A percentile compares a stretch with the other conserved stretches of the same genome.
Conservation (phyloP, 2,329 filamentous ascomycete species). For the Cercospora janseana region DNA sequence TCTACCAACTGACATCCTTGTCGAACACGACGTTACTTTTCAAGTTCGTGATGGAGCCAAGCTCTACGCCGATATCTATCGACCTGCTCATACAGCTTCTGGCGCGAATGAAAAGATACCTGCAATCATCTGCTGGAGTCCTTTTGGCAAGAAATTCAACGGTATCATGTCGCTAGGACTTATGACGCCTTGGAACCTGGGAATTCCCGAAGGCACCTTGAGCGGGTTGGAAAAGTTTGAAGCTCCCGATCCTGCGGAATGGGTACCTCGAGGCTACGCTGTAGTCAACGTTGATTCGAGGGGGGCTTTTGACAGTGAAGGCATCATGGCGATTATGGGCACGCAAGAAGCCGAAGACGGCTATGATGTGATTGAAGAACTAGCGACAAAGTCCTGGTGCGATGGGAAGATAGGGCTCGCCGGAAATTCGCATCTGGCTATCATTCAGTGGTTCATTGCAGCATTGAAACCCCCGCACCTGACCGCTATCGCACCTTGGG, state of each 20-base stretch:
- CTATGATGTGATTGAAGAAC: background rate
- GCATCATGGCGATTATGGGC: slow-evolving; percentile 25
- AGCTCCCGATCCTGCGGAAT: slow-evolving; percentile 39
- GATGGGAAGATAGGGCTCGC: slow-evolving; percentile 45
- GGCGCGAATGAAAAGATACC: too few species aligned
- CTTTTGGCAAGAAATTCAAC: background rate
- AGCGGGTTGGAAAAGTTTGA: slow-evolving; percentile 27
- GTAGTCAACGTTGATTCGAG: slow-evolving; percentile 37
- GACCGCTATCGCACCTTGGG: slow-evolving; percentile 47
- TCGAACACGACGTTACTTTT: too few species aligned
- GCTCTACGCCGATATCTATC: too few species aligned
- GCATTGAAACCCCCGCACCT: slow-evolving; percentile 42
- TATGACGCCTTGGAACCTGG: background rate
- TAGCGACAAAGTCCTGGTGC: slow-evolving; percentile 40
- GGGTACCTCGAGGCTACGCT: slow-evolving; percentile 36
- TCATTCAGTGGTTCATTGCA: slow-evolving; percentile 42
- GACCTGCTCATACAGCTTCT: too few species aligned
- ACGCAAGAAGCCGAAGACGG: background rate
- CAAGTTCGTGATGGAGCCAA: too few species aligned
- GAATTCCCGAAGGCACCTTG: background rate
- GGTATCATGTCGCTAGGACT: background rate
- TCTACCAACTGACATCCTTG: too few species aligned
- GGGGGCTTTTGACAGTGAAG: slow-evolving; percentile 38
- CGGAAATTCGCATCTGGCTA: slow-evolving; percentile 46
- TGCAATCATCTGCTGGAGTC: slow-evolving; percentile 1